Evolutionary conservation across 768 basidiomycete species (phyloP).

Genomic region (Trametopsis cervina): DNA sequence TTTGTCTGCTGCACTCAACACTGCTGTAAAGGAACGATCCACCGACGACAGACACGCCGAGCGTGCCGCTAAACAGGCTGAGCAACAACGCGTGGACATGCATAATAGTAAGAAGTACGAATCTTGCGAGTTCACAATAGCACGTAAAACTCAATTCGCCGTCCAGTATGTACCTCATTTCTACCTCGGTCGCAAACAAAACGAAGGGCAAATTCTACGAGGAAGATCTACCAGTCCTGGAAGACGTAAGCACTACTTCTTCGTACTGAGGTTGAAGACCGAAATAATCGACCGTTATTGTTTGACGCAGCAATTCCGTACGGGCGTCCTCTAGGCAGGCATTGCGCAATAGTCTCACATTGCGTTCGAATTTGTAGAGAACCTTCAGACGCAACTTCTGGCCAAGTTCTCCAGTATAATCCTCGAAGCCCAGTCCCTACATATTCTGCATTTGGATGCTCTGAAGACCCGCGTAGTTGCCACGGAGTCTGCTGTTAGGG

Average conservation of each 20-base stretch:
- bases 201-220: conserved; percentile 65
- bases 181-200: conserved; percentile 62
- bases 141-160: not conserved
- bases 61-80: conserved; percentile 63
- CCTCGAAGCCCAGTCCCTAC: conserved; percentile 51
- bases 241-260: conserved; percentile 50
- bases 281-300: conserved; percentile 9
- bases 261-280: conserved; percentile 5
- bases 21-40: conserved; percentile 47
- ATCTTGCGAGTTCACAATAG: not conserved
- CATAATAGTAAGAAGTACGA: conserved; percentile 72
- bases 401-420: conserved; percentile 48
- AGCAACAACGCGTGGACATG: conserved; percentile 75
- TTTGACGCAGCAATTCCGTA: conserved; percentile 60
- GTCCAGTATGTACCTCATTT: conserved; percentile 60
- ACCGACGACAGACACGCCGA: conserved; percentile 73
- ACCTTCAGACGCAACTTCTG: conserved; percentile 60
- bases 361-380: conserved; percentile 36
- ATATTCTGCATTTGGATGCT: conserved; percentile 49
- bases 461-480: conserved; percentile 43
- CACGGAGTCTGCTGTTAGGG: conserved; percentile 41
- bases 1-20: conserved; percentile 5
- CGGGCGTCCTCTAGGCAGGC: conserved; percentile 18
- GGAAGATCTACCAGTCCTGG: conserved; percentile 59
- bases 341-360: not conserved